Conservation (phyloP, 495 filamentous ascomycete genomes). For the Neurospora sp. region DNA sequence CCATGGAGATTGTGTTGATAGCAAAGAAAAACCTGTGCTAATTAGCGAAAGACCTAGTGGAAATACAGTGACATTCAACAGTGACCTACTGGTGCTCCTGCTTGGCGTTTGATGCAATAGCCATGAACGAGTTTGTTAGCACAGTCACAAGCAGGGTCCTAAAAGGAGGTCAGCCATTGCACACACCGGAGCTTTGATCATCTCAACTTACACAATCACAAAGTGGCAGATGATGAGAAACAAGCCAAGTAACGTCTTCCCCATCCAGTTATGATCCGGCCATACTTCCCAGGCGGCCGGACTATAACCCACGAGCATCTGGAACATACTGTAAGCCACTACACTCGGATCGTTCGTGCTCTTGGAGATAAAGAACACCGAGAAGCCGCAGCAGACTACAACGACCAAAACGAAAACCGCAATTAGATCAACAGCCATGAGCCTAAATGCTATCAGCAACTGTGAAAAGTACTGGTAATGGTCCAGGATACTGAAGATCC, state of each 20-base stretch:
- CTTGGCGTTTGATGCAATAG: constrained; percentile 81
- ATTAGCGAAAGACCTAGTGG: not conserved
- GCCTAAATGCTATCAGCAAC: constrained; percentile 80
- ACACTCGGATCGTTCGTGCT: constrained; percentile 49
- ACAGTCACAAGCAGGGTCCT: constrained; percentile 84
- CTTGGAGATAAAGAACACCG: constrained; percentile 80
- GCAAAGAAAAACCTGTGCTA: constrained; percentile 63
- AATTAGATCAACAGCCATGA: constrained; percentile 82
- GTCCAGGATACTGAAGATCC: constrained; percentile 83
- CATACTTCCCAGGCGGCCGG: constrained; percentile 51
- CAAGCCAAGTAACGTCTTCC: constrained; percentile 59
- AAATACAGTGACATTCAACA: not conserved
- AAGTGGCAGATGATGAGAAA: constrained; percentile 94
- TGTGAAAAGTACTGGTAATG: constrained; percentile 94
- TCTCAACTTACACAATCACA: constrained; percentile 54
- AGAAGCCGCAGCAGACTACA: constrained; percentile 84
- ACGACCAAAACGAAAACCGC: constrained; percentile 75
- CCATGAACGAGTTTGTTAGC: constrained; percentile 88
- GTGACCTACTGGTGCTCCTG: constrained; percentile 69
- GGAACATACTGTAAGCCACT: constrained; percentile 82
- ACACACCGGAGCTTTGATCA: not conserved
- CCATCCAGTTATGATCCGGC: constrained; percentile 68
- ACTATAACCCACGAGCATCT: constrained; percentile 79
- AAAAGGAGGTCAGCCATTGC: not conserved
- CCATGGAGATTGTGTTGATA: constrained; percentile 90